Evolutionary conservation across 371 early-diverging fungal genomes (phyloP).

Genomic region (Saksenaea vasiformis): DNA sequence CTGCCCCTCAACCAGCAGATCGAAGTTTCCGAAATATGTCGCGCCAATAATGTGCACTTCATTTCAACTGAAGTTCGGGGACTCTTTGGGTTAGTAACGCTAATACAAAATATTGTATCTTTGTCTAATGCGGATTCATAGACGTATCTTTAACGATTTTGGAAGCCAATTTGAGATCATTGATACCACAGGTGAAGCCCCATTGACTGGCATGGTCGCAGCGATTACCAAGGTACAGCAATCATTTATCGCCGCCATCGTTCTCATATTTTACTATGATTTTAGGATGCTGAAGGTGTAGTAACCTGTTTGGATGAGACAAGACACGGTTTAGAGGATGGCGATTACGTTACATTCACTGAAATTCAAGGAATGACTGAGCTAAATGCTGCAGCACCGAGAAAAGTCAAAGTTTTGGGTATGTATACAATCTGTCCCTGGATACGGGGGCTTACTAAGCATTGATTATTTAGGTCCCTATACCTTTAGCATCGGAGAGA

Average conservation of each 20-base stretch:
- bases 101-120: not conserved
- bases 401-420: constrained; percentile 82
- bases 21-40: constrained; percentile 89
- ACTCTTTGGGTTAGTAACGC: constrained; percentile 82
- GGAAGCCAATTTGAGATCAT: constrained; percentile 85
- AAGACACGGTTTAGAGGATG: constrained; percentile 96
- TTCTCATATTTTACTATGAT: not conserved
- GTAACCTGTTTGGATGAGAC: constrained; percentile 96
- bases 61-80: constrained; percentile 94
- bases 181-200: constrained; percentile 96
- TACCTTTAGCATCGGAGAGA: constrained; percentile 95
- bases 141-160: constrained; percentile 96
- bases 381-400: constrained; percentile 82
- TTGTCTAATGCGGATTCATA: constrained; percentile 13
- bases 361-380: constrained; percentile 93
- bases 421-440: not conserved
- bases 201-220: constrained; percentile 94
- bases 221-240: constrained; percentile 68
- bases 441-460: not conserved
- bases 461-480: constrained; percentile 70
- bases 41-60: constrained; percentile 85
- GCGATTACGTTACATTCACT: constrained; percentile 92
- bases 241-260: not conserved
- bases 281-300: constrained; percentile 80
- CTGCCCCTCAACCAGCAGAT: constrained; percentile 77